phyloP scores from a whole-genome alignment of 1,284 basidiomycete genomes.

The Cerioporus squamosus region DNA sequence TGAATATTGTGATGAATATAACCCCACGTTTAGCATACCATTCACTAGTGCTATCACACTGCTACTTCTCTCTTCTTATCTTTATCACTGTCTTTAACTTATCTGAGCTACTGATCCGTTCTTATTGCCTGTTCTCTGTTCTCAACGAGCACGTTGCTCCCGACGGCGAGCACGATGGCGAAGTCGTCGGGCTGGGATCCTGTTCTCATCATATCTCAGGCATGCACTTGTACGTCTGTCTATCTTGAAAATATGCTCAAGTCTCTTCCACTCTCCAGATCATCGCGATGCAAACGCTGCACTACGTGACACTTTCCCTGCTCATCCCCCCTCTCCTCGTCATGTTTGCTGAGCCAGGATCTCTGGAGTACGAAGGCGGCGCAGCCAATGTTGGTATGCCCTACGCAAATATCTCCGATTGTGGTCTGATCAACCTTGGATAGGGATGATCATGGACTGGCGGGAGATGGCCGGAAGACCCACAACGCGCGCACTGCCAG shows the following conservation, averaged over 20 bases:
- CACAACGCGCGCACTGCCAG: constrained; percentile 67
- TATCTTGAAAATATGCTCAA: too few species aligned
- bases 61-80: too few species aligned
- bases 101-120: too few species aligned
- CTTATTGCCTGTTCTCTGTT: too few species aligned
- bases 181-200: constrained; percentile 69
- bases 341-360: constrained; percentile 73
- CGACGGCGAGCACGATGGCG: constrained; percentile 22
- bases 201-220: constrained; percentile 74
- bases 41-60: too few species aligned
- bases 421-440: neutral
- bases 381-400: constrained; percentile 77
- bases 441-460: constrained; percentile 97
- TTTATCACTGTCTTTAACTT: too few species aligned
- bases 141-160: neutral
- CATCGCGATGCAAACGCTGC: constrained; percentile 87
- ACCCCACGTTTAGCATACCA: too few species aligned
- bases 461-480: constrained; percentile 87
- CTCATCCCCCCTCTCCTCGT: constrained; percentile 83
- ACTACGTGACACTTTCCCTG: constrained; percentile 88
- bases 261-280: constrained; percentile 59
- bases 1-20: too few species aligned
- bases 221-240: constrained; percentile 26
- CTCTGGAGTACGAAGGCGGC: constrained; percentile 86
- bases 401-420: neutral